Percentiles rank a stretch among this genome's conserved stretches.
Evolutionary conservation across 305 asterid genomes (phyloP).

Genomic region (Fraxinus baroniana): DNA sequence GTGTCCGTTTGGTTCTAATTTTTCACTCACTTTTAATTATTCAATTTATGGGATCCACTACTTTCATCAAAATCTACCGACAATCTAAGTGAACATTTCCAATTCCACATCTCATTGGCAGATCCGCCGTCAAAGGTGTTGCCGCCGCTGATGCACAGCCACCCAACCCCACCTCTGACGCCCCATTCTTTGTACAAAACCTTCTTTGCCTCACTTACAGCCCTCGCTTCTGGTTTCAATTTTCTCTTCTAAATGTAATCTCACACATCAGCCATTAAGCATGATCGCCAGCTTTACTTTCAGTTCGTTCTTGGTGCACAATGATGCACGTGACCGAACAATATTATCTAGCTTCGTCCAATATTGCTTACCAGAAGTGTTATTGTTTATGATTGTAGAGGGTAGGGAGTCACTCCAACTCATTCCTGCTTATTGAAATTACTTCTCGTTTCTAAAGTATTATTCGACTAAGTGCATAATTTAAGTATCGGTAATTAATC

Average conservation of each 20-base stretch:
- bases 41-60: too few species aligned
- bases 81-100: neutral
- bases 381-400: neutral
- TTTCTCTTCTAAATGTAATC: neutral
- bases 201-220: neutral
- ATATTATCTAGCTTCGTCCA: neutral
- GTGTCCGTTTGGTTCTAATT: neutral
- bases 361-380: neutral
- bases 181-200: slow-evolving; percentile 3
- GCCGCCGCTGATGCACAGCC: slow-evolving; percentile 4
- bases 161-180: slow-evolving; percentile 6
- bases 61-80: too few species aligned
- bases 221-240: slow-evolving; percentile 1
- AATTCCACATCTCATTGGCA: neutral
- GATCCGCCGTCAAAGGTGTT: neutral
- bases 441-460: neutral
- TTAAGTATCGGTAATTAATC: neutral
- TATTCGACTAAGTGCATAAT: neutral
- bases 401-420: neutral
- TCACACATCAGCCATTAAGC: neutral
- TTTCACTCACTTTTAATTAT: too few species aligned
- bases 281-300: neutral
- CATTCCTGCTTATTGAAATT: neutral
- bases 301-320: neutral
- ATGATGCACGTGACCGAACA: neutral